A percentile compares a stretch with the other conserved stretches of the same genome.
Evolutionary conservation across 140 eudicot species (phyloP).

Genomic region (Artemisia princeps): DNA sequence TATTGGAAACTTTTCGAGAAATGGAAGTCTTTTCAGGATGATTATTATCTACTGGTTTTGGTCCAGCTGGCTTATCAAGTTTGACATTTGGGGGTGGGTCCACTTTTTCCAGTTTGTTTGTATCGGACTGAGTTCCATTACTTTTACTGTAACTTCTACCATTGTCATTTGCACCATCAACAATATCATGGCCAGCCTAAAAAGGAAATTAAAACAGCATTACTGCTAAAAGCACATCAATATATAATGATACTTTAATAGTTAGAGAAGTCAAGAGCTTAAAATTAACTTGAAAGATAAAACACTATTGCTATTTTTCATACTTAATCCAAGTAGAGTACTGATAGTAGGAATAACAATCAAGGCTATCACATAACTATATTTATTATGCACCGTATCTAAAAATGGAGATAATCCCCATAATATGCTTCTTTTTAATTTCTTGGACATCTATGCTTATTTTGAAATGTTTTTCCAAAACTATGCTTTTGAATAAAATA

Average conservation of each 20-base stretch:
- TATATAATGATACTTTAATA: background rate
- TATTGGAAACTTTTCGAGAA: conserved; percentile 18
- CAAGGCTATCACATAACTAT: background rate
- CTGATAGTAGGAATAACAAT: background rate
- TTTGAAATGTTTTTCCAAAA: too few relatives aligned
- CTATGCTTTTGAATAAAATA: too few relatives aligned
- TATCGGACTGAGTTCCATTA: conserved; percentile 31
- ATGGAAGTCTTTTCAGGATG: conserved; percentile 22
- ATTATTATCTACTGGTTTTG: conserved; percentile 27
- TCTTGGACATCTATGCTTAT: too few relatives aligned
- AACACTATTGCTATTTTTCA: background rate
- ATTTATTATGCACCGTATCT: background rate
- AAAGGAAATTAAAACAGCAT: conserved; percentile 12
- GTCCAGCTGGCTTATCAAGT: conserved; percentile 17
- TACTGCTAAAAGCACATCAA: conserved; percentile 15
- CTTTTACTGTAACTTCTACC: conserved; percentile 30
- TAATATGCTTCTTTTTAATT: too few relatives aligned
- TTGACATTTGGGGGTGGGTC: conserved; percentile 25
- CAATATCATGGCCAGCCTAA: conserved; percentile 39
- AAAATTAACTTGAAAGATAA: too few relatives aligned
- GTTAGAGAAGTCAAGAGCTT: background rate
- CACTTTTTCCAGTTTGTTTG: conserved; percentile 27
- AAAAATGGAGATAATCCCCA: background rate
- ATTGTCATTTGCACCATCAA: conserved; percentile 21
- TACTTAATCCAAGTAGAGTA: conserved; percentile 1